A percentile compares a stretch with the other conserved stretches of the same genome.
Evolutionary conservation across 345 rosid genomes (phyloP).

Genomic region (Eutrema japonicum): DNA sequence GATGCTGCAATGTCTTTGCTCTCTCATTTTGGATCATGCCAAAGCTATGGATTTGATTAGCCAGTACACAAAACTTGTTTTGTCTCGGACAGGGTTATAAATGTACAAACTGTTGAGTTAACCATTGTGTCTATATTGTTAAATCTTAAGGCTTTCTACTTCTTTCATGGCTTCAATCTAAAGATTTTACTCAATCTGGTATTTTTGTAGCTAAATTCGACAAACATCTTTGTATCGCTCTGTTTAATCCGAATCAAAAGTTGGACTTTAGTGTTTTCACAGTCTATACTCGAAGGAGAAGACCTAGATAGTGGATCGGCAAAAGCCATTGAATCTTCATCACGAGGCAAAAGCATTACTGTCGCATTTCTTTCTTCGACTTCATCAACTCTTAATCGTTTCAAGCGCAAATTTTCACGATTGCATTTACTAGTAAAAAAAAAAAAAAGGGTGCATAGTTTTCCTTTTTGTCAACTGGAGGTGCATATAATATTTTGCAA

Average conservation of each 20-base stretch:
- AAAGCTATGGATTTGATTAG: neutral
- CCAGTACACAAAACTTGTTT: constrained; percentile 4
- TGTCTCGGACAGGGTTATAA: neutral
- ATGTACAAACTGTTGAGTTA: constrained; percentile 15
- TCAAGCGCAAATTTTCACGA: neutral
- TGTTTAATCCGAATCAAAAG: neutral
- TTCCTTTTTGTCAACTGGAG: neutral
- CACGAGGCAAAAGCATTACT: constrained; percentile 28
- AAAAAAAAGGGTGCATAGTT: too few relatives aligned
- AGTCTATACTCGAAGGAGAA: neutral
- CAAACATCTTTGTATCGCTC: too few relatives aligned
- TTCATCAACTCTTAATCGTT: constrained; percentile 16
- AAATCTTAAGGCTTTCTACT: constrained; percentile 3
- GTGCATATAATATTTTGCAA: too few relatives aligned
- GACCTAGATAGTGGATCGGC: neutral
- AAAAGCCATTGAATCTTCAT: constrained; percentile 1
- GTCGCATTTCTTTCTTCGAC: constrained; percentile 3
- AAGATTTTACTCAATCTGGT: neutral
- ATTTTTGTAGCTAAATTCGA: too few relatives aligned
- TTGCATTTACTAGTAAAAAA: neutral
- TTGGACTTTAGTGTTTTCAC: neutral
- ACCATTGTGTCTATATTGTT: constrained; percentile 17
- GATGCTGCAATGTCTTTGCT: constrained; percentile 11
- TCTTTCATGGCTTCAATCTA: constrained; percentile 10
- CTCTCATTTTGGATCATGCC: constrained; percentile 8